Base-by-base conservation (phyloP, 148 eudicot species). In the Heliamphora exappendiculata region DNA sequence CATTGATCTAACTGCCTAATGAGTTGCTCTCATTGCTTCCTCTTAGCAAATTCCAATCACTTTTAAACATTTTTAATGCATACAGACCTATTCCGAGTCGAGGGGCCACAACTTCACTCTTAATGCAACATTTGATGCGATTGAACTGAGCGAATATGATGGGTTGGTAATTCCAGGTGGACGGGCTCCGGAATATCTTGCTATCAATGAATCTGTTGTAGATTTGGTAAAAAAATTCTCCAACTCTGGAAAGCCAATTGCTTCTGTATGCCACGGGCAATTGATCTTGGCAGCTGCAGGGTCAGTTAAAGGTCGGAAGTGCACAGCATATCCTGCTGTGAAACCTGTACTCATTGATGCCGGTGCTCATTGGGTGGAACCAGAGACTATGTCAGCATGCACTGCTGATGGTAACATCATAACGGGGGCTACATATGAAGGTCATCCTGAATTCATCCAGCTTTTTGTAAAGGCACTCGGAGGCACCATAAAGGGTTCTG, bases 301-400 rank as follows among this genome's bases (percentile, higher is more conserved):
- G 70, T 76, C 78, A 14, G 78, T 93, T 29, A 93, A 86, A 84
- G 97, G 90, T 67, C 84, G 85, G 73, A 93, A 91, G 77, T 88
- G 96, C 84, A 95, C 99, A 37, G 97, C 96, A 41, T 91, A 76
- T 78, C 88, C 90, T 70, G 29, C 94, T 76, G 83, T 93, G 75
- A 81, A 79, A 74, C 94, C 97, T 64, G 93, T 83, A 36, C 85
- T 95, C 28, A 36, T 89, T 74, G 94, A 94, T 81, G 96, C 99
- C n/a, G 99, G 97, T 68, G 97, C 96, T 70, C 86, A 87, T 44
- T 95, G 99, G 99, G 87, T 91, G 39, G 96, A 92, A 78, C 87
- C 99, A 51, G 83, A 78, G 49, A 82, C 83, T 74, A 37, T 85
- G 88, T 87, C 88, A 22, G 83, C 72, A 44, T 88, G 91, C 75